A percentile compares a stretch with the other conserved stretches of the same genome.
These are phyloP conservation scores for Lodderomyces beijingensis DNA, from an alignment of 1,139 yeast genomes.

Conservation along the genomic window DNA sequence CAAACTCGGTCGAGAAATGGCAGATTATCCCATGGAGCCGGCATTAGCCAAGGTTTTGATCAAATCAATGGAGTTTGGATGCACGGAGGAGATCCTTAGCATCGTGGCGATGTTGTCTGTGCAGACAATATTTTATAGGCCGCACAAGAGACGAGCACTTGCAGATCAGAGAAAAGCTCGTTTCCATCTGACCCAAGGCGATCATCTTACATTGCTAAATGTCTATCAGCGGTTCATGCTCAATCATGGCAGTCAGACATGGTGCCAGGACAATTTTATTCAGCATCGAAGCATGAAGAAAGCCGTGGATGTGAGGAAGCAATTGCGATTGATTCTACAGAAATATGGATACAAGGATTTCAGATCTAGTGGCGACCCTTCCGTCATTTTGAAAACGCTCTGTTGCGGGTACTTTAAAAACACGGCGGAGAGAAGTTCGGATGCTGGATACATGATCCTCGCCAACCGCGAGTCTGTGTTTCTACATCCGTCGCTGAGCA, in stretches of 20 bases:
- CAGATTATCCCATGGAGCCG: conserved; percentile 96
- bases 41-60: conserved; percentile 78
- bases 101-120: conserved; percentile 92
- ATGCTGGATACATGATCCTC: conserved; percentile 74
- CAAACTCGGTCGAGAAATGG: conserved; percentile 72
- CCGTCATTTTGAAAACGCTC: conserved; percentile 63
- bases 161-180: conserved; percentile 78
- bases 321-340: conserved; percentile 60
- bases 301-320: conserved; percentile 77
- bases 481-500: conserved; percentile 84
- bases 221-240: conserved; percentile 50
- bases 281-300: conserved; percentile 76
- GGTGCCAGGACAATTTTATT: conserved; percentile 81
- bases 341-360: conserved; percentile 46
- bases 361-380: conserved; percentile 63
- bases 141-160: conserved; percentile 64
- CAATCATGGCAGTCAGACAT: conserved; percentile 49
- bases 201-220: conserved; percentile 79
- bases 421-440: conserved; percentile 72
- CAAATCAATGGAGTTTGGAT: conserved; percentile 65
- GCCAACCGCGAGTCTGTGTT: conserved; percentile 74
- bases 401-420: conserved; percentile 88
- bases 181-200: conserved; percentile 78
- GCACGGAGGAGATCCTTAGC: conserved; percentile 79
- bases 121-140: conserved; percentile 80